Evolutionary conservation across 768 basidiomycete genomes (phyloP).

Genomic region (Tricholoma sp.): DNA sequence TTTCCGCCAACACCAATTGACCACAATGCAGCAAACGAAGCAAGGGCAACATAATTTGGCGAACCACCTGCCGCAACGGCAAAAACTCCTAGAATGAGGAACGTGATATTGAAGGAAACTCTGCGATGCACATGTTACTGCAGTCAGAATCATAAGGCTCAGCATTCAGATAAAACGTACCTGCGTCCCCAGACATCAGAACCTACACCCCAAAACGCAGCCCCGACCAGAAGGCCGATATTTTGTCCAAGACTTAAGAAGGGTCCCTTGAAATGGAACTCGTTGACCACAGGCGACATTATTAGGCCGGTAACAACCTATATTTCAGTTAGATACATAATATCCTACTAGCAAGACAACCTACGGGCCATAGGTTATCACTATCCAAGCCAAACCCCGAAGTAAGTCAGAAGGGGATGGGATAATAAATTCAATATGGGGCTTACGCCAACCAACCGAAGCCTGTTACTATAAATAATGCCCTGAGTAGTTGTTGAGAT

Average conservation of each 20-base stretch:
- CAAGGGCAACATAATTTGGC: constrained; percentile 45
- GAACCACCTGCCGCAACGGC: constrained; percentile 60
- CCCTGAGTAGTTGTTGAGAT: constrained; percentile 33
- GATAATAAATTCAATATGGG: constrained; percentile 6
- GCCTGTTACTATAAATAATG: constrained; percentile 62
- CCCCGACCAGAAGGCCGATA: constrained; percentile 65
- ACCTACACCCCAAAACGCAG: constrained; percentile 62
- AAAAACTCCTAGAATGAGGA: constrained; percentile 64
- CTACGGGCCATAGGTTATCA: constrained; percentile 71
- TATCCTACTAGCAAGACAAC: constrained; percentile 12
- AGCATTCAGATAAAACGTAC: constrained; percentile 14
- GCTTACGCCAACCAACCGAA: constrained; percentile 75
- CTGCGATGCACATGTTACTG: constrained; percentile 21
- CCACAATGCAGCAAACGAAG: constrained; percentile 50
- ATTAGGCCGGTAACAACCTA: constrained; percentile 66
- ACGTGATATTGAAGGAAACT: constrained; percentile 65
- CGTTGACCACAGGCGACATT: constrained; percentile 55
- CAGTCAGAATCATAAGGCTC: neutral
- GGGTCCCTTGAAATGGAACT: constrained; percentile 58
- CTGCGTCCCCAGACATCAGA: constrained; percentile 70
- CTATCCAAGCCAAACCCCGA: constrained; percentile 24
- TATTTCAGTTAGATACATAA: neutral
- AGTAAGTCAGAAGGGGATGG: neutral
- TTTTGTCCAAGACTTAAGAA: constrained; percentile 69
- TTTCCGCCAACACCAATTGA: constrained; percentile 65